Evolutionary conservation across 1,284 basidiomycete species (phyloP), one percentile per base, ranked within the genome.

Genomic region (Agroathelia rolfsii): DNA sequence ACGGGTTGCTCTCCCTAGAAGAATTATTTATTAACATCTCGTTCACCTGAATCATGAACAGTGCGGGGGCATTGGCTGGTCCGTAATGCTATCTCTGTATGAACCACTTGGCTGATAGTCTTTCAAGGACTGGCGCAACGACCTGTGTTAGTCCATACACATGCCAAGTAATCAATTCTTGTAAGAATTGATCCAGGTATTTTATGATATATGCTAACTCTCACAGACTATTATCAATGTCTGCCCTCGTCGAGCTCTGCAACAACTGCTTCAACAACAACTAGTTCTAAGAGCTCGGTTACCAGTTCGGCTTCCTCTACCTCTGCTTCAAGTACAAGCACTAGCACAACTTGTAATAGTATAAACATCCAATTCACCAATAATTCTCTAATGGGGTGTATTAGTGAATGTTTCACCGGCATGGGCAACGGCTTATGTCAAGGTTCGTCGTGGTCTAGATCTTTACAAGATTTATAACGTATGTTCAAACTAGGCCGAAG

Each of bases 371-470:
- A n/a, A n/a, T n/a, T n/a, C n/a, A n/a, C n/a, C n/a, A n/a, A n/a
- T n/a, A n/a, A n/a, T n/a, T n/a, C n/a, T n/a, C n/a, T n/a, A n/a
- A n/a, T n/a, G n/a, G n/a, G n/a, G n/a, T n/a, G n/a, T n/a, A n/a
- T n/a, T 38, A 53, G 63, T 58, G 1, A 66, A 67, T 38, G 50
- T 69, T 34, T 67, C 69, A 4, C 61, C 65, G 0, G 64, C 69
- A 48, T 75, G 71, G 72, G 49, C 56, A 8, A 56, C 64, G 12
- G 71, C 71, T 16, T 71, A 70, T 34, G 46, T 53, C n/a, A 75
- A 73, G 58, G 69, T 65, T 38, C 29, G 27, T 36, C 24, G n/a
- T n/a, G 14, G 5, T 7, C 21, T 21, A 7, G 14, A 6, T 31
- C 18, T 7, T 31, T 16, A 7, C 8, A 8, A 8, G 16, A 6